Base-by-base conservation (phyloP, 2,329 filamentous ascomycete genomes). In the Fusarium burgessii region DNA sequence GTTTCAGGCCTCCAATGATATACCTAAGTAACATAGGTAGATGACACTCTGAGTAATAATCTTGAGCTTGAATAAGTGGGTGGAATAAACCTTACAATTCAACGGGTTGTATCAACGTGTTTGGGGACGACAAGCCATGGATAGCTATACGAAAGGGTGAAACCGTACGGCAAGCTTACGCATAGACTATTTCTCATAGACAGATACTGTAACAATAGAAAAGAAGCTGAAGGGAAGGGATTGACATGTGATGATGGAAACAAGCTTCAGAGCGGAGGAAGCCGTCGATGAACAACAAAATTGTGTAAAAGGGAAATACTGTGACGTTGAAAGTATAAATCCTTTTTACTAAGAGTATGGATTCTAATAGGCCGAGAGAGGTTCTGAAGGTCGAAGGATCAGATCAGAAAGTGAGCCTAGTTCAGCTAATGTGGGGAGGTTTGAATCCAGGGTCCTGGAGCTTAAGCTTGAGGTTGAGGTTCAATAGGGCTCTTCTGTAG, bases 381-480 rank as follows among this genome's bases (percentile, higher is more conserved):
- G 12, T 23, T 20, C 33, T 15, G 7, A 3, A 11, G 15, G 47
- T 17, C 29, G 10, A 29, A n/a, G 29, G 17, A 38, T 32, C 23
- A 33, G 38, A 33, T 46, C 55, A 58, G 29, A 45, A n/a, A 45
- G 29, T 9, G 7, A 29, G 29, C 29, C 10, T 10, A 38, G 47
- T n/a, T 50, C 20, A 38, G 47, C 32, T 38, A 51, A 3, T 66
- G 68, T 72, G 68, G 68, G 58, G 64, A 66, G 42, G 18, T 47
- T 29, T 42, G 51, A 54, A 47, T 72, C 51, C 47, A 71, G 64
- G 68, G 64, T 72, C 56, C 59, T 65, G 42, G 68, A 71, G 45
- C 68, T 58, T 40, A 43, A 55, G 45, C 68, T 58, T 40, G 49
- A 55, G 29, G 25, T 56, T 56, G 55, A 56, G 58, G 41, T 64